Evolutionary conservation across 1,284 basidiomycete species (phyloP), one percentile per base, ranked within the genome.

Genomic region (Leccinum ambiguum): DNA sequence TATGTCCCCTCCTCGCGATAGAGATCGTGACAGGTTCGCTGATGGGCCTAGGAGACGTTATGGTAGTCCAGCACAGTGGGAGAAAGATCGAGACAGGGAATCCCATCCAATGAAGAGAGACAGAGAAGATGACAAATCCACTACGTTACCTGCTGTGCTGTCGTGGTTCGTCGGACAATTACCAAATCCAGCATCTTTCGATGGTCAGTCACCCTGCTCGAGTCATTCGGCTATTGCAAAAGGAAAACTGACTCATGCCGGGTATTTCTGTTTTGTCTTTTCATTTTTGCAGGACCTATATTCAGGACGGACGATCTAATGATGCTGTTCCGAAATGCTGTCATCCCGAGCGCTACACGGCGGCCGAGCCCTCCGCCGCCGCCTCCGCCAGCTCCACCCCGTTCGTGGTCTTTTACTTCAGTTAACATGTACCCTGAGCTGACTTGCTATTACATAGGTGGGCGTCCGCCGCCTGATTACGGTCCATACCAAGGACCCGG

Each of bases 271-370:
- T 54, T 56, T 68, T 45, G 30, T 66, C 16, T 57, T 68, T 58
- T 71, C 64, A 61, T 67, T 58, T 68, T 70, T 68, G 56, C 68
- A 94, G 93, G 93, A 3, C 93, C 94, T 16, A 84, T 94, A 45
- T 95, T 96, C 80, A 84, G 91, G 63, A 90, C 90, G 3, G 93
- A 96, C 60, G 93, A 96, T 76, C 80, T 96, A 41, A 88, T 96
- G 84, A 88, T 89, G 67, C 74, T 94, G 23, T 88, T 94, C 74
- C 82, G 86, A 58, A 90, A 86, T 72, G 90, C 90, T 60, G 86
- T 89, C 21, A 91, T 94, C 63, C 91, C 92, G 5, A 88, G 86
- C 64, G 81, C 74, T 18, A 80, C 73, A 54, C 65, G 71, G 65
- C 68, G 82, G 67, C 81, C 83, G 18, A 84, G 86, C 30, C 81